phyloP scores from a whole-genome alignment of 192 early-diverging fungal genomes.

The Cetraspora pellucida region DNA sequence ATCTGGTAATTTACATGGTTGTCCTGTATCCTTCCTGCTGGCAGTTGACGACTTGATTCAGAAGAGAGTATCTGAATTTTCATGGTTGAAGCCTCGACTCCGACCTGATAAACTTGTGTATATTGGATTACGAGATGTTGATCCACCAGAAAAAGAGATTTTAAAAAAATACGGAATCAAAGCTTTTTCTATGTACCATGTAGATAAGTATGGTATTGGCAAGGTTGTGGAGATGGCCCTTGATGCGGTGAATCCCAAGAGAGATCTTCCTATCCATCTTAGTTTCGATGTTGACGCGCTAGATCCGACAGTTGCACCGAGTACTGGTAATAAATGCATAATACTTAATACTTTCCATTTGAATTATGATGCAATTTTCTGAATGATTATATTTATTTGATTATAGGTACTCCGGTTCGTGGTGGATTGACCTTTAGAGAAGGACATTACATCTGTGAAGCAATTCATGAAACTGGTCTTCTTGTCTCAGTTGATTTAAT shows the following conservation, averaged over 20 bases:
- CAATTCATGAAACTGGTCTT: conserved; percentile 81
- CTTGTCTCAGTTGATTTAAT: conserved; percentile 91
- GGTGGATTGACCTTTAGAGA: conserved; percentile 95
- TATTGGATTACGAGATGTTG: conserved; percentile 95
- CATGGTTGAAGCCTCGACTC: conserved; percentile 82
- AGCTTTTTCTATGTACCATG: conserved; percentile 95
- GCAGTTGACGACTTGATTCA: conserved; percentile 63
- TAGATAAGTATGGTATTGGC: conserved; percentile 93
- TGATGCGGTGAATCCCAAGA: conserved; percentile 79
- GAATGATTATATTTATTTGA: neutral
- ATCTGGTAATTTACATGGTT: conserved; percentile 94
- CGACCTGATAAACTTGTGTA: conserved; percentile 81
- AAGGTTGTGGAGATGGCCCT: conserved; percentile 90
- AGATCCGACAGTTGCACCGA: conserved; percentile 91
- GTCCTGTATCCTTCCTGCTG: conserved; percentile 87
- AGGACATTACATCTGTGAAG: conserved; percentile 97
- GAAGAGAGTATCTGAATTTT: conserved; percentile 57
- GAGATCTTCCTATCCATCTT: conserved; percentile 80
- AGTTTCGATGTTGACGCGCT: conserved; percentile 95
- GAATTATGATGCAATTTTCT: no score
- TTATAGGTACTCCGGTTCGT: conserved; percentile 87
- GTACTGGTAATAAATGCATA: conserved; percentile 56
- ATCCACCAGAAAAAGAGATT: conserved; percentile 84
- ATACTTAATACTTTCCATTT: neutral
- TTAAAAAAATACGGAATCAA: conserved; percentile 82